Evolutionary conservation across 2,329 filamentous ascomycete genomes (phyloP).

Genomic region (Zopfia rhizophila): DNA sequence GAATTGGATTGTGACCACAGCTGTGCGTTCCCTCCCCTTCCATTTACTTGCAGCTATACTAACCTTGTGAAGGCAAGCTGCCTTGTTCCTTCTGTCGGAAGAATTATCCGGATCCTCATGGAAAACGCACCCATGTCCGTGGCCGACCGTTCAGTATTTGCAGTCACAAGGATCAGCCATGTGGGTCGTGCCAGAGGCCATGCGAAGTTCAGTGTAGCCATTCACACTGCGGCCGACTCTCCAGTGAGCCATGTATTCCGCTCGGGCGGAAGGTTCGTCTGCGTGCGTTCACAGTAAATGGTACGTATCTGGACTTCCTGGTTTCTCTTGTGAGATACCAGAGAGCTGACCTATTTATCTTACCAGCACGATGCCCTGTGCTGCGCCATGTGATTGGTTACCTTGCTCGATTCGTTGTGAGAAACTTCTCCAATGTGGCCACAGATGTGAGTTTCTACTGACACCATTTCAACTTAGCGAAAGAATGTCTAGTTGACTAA

Average conservation of each 20-base stretch:
- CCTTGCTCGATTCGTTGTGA: constrained; percentile 72
- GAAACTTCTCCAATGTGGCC: constrained; percentile 65
- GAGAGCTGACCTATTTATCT: background rate
- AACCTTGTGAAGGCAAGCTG: too few relatives aligned
- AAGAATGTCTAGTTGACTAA: too few relatives aligned
- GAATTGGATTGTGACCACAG: too few relatives aligned
- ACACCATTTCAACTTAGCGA: constrained; percentile 5
- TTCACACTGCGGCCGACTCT: constrained; percentile 65
- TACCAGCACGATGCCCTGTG: constrained; percentile 64
- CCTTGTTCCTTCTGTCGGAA: background rate
- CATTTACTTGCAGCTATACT: too few relatives aligned
- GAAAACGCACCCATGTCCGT: constrained; percentile 48
- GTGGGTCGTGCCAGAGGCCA: constrained; percentile 58
- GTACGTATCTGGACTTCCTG: constrained; percentile 5
- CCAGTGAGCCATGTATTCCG: constrained; percentile 70
- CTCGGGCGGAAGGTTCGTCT: constrained; percentile 64
- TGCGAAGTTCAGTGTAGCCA: constrained; percentile 69
- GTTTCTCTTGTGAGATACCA: background rate
- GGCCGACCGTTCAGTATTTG: constrained; percentile 65
- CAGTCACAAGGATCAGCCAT: constrained; percentile 60
- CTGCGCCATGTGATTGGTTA: constrained; percentile 73
- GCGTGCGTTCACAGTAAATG: constrained; percentile 64
- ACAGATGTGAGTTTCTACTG: constrained; percentile 60
- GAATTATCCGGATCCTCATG: background rate
- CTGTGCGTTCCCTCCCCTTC: too few relatives aligned